Evolutionary conservation across 352 stramenopile genomes (phyloP).

Genomic region (Pythium sukuiense): DNA sequence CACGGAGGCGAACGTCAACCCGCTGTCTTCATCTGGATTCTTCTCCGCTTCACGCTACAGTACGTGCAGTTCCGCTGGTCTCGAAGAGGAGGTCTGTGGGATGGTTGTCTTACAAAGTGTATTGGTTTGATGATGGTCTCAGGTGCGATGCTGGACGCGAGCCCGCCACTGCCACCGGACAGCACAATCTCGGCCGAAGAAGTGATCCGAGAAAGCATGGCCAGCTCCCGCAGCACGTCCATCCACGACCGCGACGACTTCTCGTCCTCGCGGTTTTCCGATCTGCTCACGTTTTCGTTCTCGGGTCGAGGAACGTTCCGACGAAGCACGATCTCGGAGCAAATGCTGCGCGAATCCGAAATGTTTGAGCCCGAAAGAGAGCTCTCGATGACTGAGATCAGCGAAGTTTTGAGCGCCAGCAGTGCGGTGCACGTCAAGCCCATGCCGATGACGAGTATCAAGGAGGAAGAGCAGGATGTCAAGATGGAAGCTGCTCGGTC

Average conservation of each 20-base stretch:
- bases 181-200: conserved; percentile 86
- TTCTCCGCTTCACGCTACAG: conserved; percentile 29
- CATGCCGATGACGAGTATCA: conserved; percentile 84
- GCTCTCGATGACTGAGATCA: conserved; percentile 69
- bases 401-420: conserved; percentile 65
- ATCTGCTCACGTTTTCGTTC: conserved; percentile 61
- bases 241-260: conserved; percentile 77
- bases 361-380: conserved; percentile 81
- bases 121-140: conserved; percentile 8
- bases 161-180: conserved; percentile 69
- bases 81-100: not conserved
- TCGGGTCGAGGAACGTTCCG: conserved; percentile 80
- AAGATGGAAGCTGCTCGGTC: conserved; percentile 84
- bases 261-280: conserved; percentile 35
- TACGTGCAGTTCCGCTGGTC: conserved; percentile 12
- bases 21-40: conserved; percentile 25
- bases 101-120: not conserved
- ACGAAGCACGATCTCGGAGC: conserved; percentile 78
- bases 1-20: conserved; percentile 9
- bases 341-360: conserved; percentile 84
- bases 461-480: conserved; percentile 78
- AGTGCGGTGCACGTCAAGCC: conserved; percentile 56
- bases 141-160: conserved; percentile 57
- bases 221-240: conserved; percentile 70
- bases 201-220: conserved; percentile 84